Evolutionary conservation across 73 alveolate species (phyloP), one percentile per base, ranked within the genome.

Genomic region (Paramecium pentaurelia): DNA sequence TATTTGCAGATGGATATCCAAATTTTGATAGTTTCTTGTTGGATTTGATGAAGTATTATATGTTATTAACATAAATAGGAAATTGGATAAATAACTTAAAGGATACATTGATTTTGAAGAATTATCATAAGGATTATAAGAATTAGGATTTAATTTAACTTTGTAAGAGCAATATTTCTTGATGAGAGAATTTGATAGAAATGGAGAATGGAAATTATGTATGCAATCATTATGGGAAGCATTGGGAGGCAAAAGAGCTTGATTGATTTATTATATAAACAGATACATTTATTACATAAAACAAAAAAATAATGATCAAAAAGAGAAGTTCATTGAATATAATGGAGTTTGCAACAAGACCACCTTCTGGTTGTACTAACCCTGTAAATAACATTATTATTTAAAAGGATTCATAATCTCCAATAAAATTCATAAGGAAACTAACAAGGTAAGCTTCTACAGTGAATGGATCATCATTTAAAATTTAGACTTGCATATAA

Each of bases 181-280:
- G 20, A 80, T 80, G 91, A 80, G 91, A 47, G 71, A 80, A 20
- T 80, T 80, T 47, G 91, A 80, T 80, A 80, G 47, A 18, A 80
- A 80, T 47, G 73, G 73, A 27, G 91, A 80, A 6, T 80, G 91
- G 91, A 80, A 80, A 49, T 80, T 80, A n/a, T 45, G 91, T 64
- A 80, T 80, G 91, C 75, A 80, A 47, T 34, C 47, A 44, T 36
- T 80, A 22, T 80, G 91, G 91, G 91, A 80, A 80, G 51, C 75
- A 45, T 80, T 80, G 58, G 91, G 91, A 45, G 91, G 91, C 16
- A 80, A 36, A 36, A 80, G 51, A 45, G 25, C 25, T 32, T 80
- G 58, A 80, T 54, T 11, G 9, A 54, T 54, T 54, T 54, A 54
- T 45, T 22, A 80, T 42, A 80, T 80, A 80, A 80, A 80, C 44